These are phyloP conservation scores for Corchorus olitorius DNA, from an alignment of 345 rosid species.

Conservation along the genomic window DNA sequence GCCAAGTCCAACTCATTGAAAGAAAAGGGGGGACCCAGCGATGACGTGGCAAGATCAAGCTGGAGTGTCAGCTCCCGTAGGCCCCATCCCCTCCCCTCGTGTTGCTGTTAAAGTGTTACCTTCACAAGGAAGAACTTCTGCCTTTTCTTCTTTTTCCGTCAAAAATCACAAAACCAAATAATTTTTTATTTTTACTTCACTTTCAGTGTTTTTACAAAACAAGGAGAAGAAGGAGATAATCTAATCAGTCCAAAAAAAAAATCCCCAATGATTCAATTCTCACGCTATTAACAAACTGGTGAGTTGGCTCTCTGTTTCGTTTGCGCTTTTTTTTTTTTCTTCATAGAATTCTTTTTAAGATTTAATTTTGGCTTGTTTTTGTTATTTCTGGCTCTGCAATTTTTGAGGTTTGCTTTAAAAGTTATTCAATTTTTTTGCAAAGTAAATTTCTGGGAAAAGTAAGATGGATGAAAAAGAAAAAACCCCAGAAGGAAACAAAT, in stretches of 20 bases:
- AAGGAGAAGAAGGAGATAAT: background rate
- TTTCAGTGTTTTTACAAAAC: background rate
- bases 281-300: slow-evolving; percentile 5
- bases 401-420: background rate
- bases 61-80: background rate
- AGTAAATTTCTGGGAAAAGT: background rate
- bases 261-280: background rate
- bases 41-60: slow-evolving; percentile 19
- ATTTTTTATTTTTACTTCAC: background rate
- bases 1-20: too few species aligned
- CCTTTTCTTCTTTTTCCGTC: background rate
- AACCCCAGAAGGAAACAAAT: background rate
- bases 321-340: background rate
- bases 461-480: background rate
- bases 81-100: background rate
- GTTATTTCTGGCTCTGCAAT: background rate
- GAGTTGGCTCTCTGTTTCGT: background rate
- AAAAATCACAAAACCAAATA: background rate
- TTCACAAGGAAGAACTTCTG: background rate
- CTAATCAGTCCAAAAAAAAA: background rate
- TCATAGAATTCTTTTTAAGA: background rate
- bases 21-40: too few species aligned
- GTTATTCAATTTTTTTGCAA: background rate
- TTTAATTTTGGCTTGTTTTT: background rate
- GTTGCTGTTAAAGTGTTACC: background rate